Evolutionary conservation across 495 filamentous ascomycete species (phyloP).

Genomic region (Niebla homalea): DNA sequence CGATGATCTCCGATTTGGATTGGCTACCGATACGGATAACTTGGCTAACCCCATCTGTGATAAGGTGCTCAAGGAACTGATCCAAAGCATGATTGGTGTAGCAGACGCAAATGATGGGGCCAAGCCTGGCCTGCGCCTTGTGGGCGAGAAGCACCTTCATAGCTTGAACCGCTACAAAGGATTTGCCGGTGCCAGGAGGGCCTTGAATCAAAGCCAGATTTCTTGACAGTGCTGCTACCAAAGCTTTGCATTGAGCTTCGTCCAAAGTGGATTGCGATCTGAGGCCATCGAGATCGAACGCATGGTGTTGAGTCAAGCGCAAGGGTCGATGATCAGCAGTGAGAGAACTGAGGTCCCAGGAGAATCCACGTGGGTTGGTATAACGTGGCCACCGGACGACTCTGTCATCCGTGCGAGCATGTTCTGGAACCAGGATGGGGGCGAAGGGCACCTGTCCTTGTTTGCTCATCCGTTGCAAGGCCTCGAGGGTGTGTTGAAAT

Average conservation of each 20-base stretch:
- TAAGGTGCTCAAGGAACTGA: constrained; percentile 53
- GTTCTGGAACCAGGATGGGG: constrained; percentile 39
- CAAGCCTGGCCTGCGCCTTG: constrained; percentile 32
- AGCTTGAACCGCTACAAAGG: constrained; percentile 42
- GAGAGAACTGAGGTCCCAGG: constrained; percentile 38
- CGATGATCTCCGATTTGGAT: constrained; percentile 41
- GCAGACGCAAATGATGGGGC: constrained; percentile 45
- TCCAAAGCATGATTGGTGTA: constrained; percentile 68
- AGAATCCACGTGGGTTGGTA: constrained; percentile 34
- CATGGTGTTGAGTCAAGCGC: constrained; percentile 27
- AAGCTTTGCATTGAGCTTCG: constrained; percentile 41
- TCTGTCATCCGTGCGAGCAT: constrained; percentile 18
- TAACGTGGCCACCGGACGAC: constrained; percentile 41
- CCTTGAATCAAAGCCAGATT: constrained; percentile 60
- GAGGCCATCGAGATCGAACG: constrained; percentile 23
- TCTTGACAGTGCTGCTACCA: constrained; percentile 42
- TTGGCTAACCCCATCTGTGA: constrained; percentile 38
- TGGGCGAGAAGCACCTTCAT: constrained; percentile 52
- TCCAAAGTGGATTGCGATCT: constrained; percentile 33
- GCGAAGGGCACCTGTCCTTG: constrained; percentile 42
- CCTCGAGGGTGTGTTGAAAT: constrained; percentile 52
- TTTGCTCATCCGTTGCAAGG: constrained; percentile 45
- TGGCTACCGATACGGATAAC: constrained; percentile 61
- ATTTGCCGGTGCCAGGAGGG: constrained; percentile 73
- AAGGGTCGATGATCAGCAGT: constrained; percentile 26